A percentile compares a stretch with the other conserved stretches of the same genome.
Evolutionary conservation across 2,329 filamentous ascomycete genomes (phyloP).

Genomic region (Calonectria naviculata): DNA sequence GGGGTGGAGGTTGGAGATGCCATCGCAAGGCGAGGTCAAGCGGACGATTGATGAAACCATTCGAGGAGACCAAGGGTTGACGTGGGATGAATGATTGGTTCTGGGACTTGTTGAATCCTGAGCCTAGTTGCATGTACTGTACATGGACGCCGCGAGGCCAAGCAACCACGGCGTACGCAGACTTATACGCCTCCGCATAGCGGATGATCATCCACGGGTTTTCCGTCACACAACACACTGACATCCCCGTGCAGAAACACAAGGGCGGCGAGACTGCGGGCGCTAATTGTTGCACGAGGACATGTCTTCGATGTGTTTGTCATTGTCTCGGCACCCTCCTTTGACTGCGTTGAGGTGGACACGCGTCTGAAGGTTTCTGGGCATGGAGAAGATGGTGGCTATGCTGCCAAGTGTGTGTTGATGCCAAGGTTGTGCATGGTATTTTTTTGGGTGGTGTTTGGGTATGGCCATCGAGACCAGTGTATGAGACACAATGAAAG

Average conservation of each 20-base stretch:
- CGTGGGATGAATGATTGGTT: conserved; percentile 13
- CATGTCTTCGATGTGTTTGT: not conserved
- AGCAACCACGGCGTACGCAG: not conserved
- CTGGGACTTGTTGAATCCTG: not conserved
- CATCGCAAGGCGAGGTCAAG: not conserved
- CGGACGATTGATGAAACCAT: not conserved
- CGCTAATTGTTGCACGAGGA: not conserved
- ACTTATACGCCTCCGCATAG: not conserved
- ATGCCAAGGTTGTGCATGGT: not conserved
- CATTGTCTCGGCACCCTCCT: not conserved
- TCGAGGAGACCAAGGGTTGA: not conserved
- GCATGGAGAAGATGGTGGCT: not conserved
- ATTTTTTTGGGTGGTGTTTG: not conserved
- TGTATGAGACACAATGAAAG: not conserved
- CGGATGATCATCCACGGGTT: not conserved
- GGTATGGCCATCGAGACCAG: not conserved
- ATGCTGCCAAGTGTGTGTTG: not conserved
- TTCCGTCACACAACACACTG: not conserved
- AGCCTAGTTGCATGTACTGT: not conserved
- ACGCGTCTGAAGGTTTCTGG: not conserved
- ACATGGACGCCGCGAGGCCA: not conserved
- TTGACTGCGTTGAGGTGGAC: not conserved
- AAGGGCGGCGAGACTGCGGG: not conserved
- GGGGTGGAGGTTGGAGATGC: not conserved
- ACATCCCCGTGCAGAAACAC: not conserved